Evolutionary conservation across 129 eudicot genomes (phyloP).

Genomic region (Smallanthus sonchifolius): DNA sequence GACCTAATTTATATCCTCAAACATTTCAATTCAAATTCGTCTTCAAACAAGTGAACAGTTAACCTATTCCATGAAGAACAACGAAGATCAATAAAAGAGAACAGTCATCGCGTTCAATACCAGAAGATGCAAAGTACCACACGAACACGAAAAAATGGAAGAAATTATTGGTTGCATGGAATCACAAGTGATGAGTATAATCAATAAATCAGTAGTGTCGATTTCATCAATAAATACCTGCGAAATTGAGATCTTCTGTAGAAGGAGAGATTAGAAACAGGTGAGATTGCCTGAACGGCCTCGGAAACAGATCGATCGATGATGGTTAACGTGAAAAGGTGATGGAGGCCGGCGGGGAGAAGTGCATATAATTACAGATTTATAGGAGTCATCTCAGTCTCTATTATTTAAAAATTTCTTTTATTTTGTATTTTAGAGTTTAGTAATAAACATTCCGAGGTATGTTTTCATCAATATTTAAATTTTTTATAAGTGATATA

Average conservation of each 20-base stretch:
- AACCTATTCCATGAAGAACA: conserved; percentile 2
- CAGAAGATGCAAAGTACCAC: neutral
- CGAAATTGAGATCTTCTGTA: neutral
- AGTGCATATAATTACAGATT: neutral
- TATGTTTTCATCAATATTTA: too few species aligned
- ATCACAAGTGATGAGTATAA: neutral
- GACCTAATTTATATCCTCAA: neutral
- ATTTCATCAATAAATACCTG: conserved; percentile 1
- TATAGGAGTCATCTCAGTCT: too few species aligned
- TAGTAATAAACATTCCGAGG: too few species aligned
- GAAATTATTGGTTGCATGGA: neutral
- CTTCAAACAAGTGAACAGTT: conserved; percentile 16
- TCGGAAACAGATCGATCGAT: conserved; percentile 7
- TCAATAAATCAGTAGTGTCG: neutral
- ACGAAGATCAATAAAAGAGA: neutral
- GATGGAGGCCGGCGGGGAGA: conserved; percentile 4
- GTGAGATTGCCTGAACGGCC: neutral
- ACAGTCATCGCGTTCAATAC: neutral
- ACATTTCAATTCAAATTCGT: neutral
- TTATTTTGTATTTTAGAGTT: too few species aligned
- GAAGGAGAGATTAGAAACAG: neutral
- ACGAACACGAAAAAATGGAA: too few species aligned
- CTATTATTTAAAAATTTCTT: too few species aligned
- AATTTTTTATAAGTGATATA: too few species aligned
- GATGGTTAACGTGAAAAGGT: conserved; percentile 13